phyloP scores from a whole-genome alignment of 495 filamentous ascomycete genomes.

The Lepidopterella palustris region DNA sequence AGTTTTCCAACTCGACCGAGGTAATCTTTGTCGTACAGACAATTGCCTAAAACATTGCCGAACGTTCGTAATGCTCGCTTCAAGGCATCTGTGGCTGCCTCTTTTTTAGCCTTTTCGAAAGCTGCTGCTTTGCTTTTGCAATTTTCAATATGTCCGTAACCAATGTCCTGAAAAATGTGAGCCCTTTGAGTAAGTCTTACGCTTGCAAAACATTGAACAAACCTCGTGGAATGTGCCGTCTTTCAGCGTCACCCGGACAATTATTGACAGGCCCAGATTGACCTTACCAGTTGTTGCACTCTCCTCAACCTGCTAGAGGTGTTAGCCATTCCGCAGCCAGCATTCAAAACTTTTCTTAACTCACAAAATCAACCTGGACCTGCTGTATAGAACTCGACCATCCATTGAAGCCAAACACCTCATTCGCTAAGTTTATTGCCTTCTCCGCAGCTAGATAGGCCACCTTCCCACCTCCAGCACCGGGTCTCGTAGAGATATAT shows the following conservation, averaged over 20 bases:
- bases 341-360: not conserved
- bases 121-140: slow-evolving; percentile 88
- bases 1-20: slow-evolving; percentile 75
- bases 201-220: not conserved
- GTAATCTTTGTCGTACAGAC: slow-evolving; percentile 95
- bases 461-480: slow-evolving; percentile 73
- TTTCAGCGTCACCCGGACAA: slow-evolving; percentile 77
- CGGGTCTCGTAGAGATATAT: slow-evolving; percentile 79
- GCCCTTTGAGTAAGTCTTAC: not conserved
- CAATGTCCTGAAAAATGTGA: slow-evolving; percentile 59
- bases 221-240: slow-evolving; percentile 93
- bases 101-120: slow-evolving; percentile 97
- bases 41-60: slow-evolving; percentile 94
- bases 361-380: too few species aligned
- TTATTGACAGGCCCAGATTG: slow-evolving; percentile 76
- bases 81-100: slow-evolving; percentile 88
- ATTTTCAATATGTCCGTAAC: slow-evolving; percentile 93
- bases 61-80: slow-evolving; percentile 88
- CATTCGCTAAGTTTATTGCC: slow-evolving; percentile 90
- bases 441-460: slow-evolving; percentile 92
- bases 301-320: slow-evolving; percentile 53
- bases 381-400: slow-evolving; percentile 83
- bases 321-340: slow-evolving; percentile 6
- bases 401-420: slow-evolving; percentile 98
- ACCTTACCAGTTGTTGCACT: slow-evolving; percentile 57